Evolutionary conservation across 2,329 filamentous ascomycete species (phyloP).

Genomic region (Diplodia mutila): DNA sequence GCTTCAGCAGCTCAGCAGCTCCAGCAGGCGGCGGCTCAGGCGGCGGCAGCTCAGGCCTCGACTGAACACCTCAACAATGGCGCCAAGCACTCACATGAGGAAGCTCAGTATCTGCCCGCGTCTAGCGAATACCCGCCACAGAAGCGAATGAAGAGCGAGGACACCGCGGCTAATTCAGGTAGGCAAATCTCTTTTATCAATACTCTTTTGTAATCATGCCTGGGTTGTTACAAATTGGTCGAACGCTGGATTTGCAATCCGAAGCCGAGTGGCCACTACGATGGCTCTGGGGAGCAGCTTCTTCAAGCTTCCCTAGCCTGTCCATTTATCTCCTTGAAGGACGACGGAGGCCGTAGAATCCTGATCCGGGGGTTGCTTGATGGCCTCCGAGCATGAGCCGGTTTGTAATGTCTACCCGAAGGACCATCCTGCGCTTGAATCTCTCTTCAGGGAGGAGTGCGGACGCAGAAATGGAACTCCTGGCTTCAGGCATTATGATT

Average conservation of each 20-base stretch:
- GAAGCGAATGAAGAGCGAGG: slow-evolving; percentile 26
- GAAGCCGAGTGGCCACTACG: neutral
- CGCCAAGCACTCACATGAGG: slow-evolving; percentile 25
- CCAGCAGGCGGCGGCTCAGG: slow-evolving; percentile 30
- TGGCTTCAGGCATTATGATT: neutral
- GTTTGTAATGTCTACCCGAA: neutral
- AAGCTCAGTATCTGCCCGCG: slow-evolving; percentile 24
- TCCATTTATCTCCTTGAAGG: neutral
- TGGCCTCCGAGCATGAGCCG: neutral
- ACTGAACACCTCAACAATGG: slow-evolving; percentile 23
- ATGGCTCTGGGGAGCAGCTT: neutral
- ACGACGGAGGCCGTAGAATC: too few species aligned
- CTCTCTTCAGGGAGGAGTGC: neutral
- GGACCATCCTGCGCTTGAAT: neutral
- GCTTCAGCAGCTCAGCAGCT: slow-evolving; percentile 27
- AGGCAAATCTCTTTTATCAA: neutral
- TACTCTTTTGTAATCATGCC: neutral
- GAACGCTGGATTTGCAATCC: neutral
- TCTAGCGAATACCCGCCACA: slow-evolving; percentile 23
- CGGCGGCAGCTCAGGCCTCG: slow-evolving; percentile 36
- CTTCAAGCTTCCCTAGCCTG: neutral
- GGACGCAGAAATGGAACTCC: neutral
- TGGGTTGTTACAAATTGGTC: neutral
- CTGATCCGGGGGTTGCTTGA: neutral
- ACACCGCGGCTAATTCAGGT: slow-evolving; percentile 7